These are phyloP conservation scores for Glebionis coronaria DNA, from an alignment of 129 eudicot species.

Conservation along the genomic window DNA sequence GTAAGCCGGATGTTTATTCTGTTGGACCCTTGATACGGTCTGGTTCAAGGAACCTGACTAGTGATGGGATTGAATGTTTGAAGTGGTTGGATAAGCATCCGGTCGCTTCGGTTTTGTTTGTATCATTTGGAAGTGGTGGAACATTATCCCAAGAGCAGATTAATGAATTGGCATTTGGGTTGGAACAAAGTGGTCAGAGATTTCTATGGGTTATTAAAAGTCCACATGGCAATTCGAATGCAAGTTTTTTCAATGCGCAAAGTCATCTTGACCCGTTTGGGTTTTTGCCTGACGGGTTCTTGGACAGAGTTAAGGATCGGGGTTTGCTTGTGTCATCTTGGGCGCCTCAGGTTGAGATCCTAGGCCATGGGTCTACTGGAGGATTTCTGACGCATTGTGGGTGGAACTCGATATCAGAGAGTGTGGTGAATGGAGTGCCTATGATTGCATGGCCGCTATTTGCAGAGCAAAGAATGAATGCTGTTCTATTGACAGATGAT, in stretches of 20 bases:
- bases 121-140: slow-evolving; percentile 64
- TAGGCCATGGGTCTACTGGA: slow-evolving; percentile 30
- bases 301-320: slow-evolving; percentile 20
- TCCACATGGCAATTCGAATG: slow-evolving; percentile 31
- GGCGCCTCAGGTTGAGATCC: slow-evolving; percentile 45
- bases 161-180: slow-evolving; percentile 39
- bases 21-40: slow-evolving; percentile 47
- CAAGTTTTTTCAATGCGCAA: slow-evolving; percentile 27
- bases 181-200: slow-evolving; percentile 41
- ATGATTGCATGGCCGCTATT: slow-evolving; percentile 46
- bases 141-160: slow-evolving; percentile 39
- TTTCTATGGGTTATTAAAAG: slow-evolving; percentile 45
- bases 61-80: slow-evolving; percentile 31
- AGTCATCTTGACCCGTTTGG: slow-evolving; percentile 26
- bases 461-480: slow-evolving; percentile 39
- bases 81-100: slow-evolving; percentile 52
- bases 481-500: slow-evolving; percentile 22
- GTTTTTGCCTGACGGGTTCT: slow-evolving; percentile 38
- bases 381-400: slow-evolving; percentile 49
- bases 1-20: slow-evolving; percentile 36
- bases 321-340: slow-evolving; percentile 39
- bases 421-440: slow-evolving; percentile 38
- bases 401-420: slow-evolving; percentile 42
- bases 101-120: slow-evolving; percentile 38
- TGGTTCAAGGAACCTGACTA: slow-evolving; percentile 7